Conservation (phyloP, 164 flowering plant genomes). For the Buxus sempervirens region DNA sequence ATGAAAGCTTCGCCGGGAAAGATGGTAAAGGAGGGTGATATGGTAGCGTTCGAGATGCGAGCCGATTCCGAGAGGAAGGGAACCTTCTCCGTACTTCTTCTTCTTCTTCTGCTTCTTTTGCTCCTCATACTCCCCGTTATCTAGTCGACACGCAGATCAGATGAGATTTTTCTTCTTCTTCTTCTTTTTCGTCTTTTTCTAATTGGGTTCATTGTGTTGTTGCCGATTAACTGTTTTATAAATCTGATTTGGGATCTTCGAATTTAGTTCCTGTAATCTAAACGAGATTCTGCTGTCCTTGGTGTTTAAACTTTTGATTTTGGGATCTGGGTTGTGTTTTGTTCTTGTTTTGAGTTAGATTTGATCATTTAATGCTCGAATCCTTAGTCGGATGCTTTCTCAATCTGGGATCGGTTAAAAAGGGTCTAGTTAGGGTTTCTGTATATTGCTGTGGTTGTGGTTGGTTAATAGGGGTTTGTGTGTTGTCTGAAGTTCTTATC, state of each 20-base stretch:
- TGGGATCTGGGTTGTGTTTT: slow-evolving; percentile 9
- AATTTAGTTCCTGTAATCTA: not conserved
- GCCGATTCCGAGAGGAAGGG: slow-evolving; percentile 31
- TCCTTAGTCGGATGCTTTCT: slow-evolving; percentile 24
- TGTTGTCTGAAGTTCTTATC: not conserved
- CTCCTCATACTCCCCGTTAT: slow-evolving; percentile 34
- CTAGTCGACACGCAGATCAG: slow-evolving; percentile 8
- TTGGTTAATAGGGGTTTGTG: not conserved
- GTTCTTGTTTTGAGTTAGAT: not conserved
- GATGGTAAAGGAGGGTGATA: slow-evolving; percentile 12
- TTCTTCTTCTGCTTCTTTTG: slow-evolving; percentile 29
- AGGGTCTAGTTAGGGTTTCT: slow-evolving; percentile 2
- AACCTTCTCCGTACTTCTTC: slow-evolving; percentile 36
- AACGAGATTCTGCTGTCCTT: not conserved
- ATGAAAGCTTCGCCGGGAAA: slow-evolving; percentile 7
- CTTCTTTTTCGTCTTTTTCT: not conserved
- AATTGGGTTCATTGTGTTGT: not conserved
- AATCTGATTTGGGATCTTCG: slow-evolving; percentile 5
- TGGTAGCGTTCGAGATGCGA: slow-evolving; percentile 33
- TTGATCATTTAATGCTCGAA: slow-evolving; percentile 22
- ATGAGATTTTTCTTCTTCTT: too few species aligned
- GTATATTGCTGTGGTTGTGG: not conserved
- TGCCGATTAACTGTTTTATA: not conserved
- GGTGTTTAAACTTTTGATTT: slow-evolving; percentile 1
- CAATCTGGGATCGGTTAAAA: slow-evolving; percentile 37